Evolutionary conservation across 306 rosid genomes (phyloP), one percentile per base, ranked within the genome.

Genomic region (Carpinus viminea): DNA sequence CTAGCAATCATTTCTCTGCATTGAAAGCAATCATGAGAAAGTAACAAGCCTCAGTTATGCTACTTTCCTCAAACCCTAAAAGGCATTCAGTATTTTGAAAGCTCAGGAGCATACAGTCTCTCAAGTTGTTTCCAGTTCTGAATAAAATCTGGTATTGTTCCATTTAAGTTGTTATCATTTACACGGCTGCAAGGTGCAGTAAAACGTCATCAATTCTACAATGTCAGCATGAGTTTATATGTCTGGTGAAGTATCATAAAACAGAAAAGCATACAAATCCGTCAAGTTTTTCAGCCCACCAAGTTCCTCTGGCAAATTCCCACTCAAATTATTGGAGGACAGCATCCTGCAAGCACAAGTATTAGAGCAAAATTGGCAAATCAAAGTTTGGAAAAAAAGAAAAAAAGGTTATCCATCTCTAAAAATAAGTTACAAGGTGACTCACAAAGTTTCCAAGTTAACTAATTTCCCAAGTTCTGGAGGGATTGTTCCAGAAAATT

Each of bases 401-500:
- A 6, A 54, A 16, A 54, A 18, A 54, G 18, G 4, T 41, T 38
- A 28, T 13, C 13, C 17, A 61, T 4, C 62, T 8, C 0, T 8
- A 28, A 61, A 4, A 12, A 11, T 1, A 28, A 61, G 48, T 11
- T 5, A 3, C 1, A 5, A 68, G 26, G 15, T 55, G 21, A 60
- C 84, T 16, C 56, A 75, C 84, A 81, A 54, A 15, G 10, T 46
- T n/a, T 28, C 36, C 73, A 81, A 55, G 76, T n/a, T 71, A 68
- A 64, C 65, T 70, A 81, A 59, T 18, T 81, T 36, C 48, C 88
- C 85, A 52, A 79, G 76, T 75, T 85, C 88, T 43, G 31, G 1
- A 16, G 88, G 85, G 76, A 85, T 26, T 17, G 2, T 71, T 51
- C 88, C 86, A 66, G 84, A 82, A 59, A 85, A 75, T 72, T 75